Evolutionary conservation across 1,284 basidiomycete genomes (phyloP).

Genomic region (Hortiboletus rubellus): DNA sequence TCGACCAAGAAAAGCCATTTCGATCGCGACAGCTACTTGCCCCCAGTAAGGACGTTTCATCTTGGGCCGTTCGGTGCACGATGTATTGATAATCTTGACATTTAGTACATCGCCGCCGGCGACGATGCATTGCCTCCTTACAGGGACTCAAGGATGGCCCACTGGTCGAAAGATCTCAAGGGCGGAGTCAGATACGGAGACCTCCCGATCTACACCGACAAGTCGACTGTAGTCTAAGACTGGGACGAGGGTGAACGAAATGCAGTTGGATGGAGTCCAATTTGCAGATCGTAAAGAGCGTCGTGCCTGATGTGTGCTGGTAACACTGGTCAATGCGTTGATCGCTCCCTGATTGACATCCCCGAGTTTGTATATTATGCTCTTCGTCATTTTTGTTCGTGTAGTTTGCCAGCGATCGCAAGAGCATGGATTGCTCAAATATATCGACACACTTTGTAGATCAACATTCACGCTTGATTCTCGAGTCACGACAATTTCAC

Average conservation of each 20-base stretch:
- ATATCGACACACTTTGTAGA: background rate
- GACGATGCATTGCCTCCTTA: conserved; percentile 28
- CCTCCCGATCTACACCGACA: conserved; percentile 39
- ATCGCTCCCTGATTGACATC: conserved; percentile 10
- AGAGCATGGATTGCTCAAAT: background rate
- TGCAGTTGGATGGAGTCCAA: conserved; percentile 11
- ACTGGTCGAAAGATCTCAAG: conserved; percentile 17
- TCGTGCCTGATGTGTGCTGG: conserved; percentile 10
- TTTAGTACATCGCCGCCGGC: conserved; percentile 25
- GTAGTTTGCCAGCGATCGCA: background rate
- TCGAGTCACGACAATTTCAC: conserved; percentile 6
- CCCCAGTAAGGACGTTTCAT: conserved; percentile 37
- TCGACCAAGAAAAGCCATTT: conserved; percentile 38
- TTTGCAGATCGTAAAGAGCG: background rate
- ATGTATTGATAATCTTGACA: conserved; percentile 3
- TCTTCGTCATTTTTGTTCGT: background rate
- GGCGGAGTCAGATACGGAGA: conserved; percentile 30
- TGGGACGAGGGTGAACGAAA: background rate
- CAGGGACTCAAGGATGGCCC: conserved; percentile 7
- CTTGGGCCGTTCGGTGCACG: background rate
- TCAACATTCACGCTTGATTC: background rate
- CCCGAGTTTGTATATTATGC: conserved; percentile 3
- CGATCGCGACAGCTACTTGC: conserved; percentile 46
- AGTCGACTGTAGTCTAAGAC: conserved; percentile 12
- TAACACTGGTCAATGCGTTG: conserved; percentile 20